Base-by-base conservation (phyloP, 306 rosid genomes). In the Inga oerstediana region DNA sequence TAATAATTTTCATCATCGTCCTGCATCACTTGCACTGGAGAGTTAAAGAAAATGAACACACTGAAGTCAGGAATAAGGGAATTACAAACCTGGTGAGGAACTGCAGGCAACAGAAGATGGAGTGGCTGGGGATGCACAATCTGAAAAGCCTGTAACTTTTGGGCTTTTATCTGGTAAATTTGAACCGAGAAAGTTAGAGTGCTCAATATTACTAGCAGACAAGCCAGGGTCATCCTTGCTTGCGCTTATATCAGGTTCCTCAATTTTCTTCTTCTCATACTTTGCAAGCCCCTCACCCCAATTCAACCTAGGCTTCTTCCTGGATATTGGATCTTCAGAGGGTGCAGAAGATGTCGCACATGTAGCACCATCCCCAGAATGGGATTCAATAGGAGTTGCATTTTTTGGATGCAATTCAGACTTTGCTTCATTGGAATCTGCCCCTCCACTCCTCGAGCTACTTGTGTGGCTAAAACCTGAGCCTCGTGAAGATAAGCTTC, bases 211-310 rank as follows among this genome's bases (percentile, higher is more conserved):
- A 48, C 91, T 74, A 68, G 45, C 70, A 58, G 88, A 83, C 86
- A 88, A 62, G 67, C 83, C 79, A 80, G 84, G 81, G 34, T 80
- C 95, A 79, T 92, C 94, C 81, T 90, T 97, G 77, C 80, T 83
- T 64, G 86, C 73, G 44, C 74, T 75, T n/a, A 77, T 80, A 77
- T 92, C 98, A 78, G 98, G 97, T 24, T 76, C 95, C 45, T 93
- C 99, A n/a, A 93, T 91, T 85, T 88, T 94, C 86, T 94, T 90
- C 83, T 93, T 97, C 93, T 97, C 99, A 68, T 91, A 97, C 92
- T 94, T 97, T 17, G 99, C 98, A 71, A 97, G 89, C 22, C 99
- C 99, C 82, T 97, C 99, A 2, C 99, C 99, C 99, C 99, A 97
- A 54, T 90, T 90, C 75, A 97, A 89, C 82, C 99, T 90, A 9